Evolutionary conservation across 2,329 filamentous ascomycete genomes (phyloP), one percentile per base, ranked within the genome.

Genomic region (Colletotrichum paranaense): DNA sequence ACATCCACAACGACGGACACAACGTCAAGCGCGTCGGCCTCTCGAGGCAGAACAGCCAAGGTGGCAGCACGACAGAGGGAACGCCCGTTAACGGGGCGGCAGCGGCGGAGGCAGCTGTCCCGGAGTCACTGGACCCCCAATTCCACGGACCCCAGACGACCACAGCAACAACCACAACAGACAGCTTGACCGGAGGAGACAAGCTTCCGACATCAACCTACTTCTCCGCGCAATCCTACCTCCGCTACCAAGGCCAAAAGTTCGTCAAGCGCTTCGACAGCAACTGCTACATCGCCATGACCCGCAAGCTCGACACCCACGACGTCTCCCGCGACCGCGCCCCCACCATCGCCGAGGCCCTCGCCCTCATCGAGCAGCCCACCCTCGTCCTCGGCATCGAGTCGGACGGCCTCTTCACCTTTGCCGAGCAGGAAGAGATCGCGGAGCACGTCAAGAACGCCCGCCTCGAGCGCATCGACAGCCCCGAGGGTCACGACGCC

Each of bases 251-350:
- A 84, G 96, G 95, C 68, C 90, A 93, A 78, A 99, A 99, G 83
- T 99, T 99, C 78, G 97, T 98, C 78, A 95, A 94, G 82, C 93
- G 97, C 11, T 99, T 98, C 82, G 97, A 99, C 83, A 94, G 95
- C 79, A 99, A 99, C 82, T 99, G 97, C 85, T 99, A 99, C 85
- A 98, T 99, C 77, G 95, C 97, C 77, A 98, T 99, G 83, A 98
- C 97, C 5, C 93, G 97, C 79, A 99, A 99, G 84, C 90, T 99
- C 19, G 97, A 99, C 81, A 98, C 97, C 0, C 97, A 99, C 82
- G 97, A 99, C 81, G 91, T 99, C 30, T 97, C 95, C 16, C 91
- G 95, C 55, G 90, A 92, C 80, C 92, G 96, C 5, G 85, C 91
- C n/a, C 78, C 84, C 53, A 86, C 89, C 30, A 91, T 97, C 38